Conservation (phyloP, 1,284 basidiomycete species). For the Sanguinoderma infundibulare region DNA sequence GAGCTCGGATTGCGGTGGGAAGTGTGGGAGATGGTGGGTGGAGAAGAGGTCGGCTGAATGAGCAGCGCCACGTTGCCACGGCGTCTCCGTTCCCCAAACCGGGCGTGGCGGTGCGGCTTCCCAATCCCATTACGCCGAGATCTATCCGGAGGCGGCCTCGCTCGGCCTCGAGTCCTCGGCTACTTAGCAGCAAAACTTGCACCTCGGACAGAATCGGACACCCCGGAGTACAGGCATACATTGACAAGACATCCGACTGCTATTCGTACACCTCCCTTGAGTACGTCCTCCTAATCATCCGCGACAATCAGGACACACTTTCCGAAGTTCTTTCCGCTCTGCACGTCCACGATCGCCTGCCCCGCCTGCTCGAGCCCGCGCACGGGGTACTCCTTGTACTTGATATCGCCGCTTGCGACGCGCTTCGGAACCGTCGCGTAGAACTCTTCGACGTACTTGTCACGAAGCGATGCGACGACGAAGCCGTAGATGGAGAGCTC, state of each 20-base stretch:
- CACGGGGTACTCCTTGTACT: conserved; percentile 59
- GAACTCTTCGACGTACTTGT: conserved; percentile 48
- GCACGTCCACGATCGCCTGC: conserved; percentile 56
- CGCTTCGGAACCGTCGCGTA: conserved; percentile 55
- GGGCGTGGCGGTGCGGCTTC: background rate
- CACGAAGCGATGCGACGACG: conserved; percentile 47
- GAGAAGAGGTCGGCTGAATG: background rate
- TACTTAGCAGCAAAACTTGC: too few species aligned
- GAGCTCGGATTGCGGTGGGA: background rate
- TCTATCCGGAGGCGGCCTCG: background rate
- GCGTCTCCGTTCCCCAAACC: background rate
- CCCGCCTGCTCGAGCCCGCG: conserved; percentile 56
- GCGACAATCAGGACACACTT: conserved; percentile 60
- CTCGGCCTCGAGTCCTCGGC: too few species aligned
- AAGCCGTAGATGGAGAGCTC: conserved; percentile 65
- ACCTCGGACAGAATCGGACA: too few species aligned
- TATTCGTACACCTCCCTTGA: too few species aligned
- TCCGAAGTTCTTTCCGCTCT: conserved; percentile 59
- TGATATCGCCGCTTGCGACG: conserved; percentile 61
- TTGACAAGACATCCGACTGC: too few species aligned
- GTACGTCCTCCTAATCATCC: conserved; percentile 38
- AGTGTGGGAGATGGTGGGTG: background rate
- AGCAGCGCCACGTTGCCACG: background rate
- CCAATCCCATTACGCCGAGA: background rate
- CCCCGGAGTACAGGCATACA: too few species aligned